Conservation (phyloP, 1,284 basidiomycete genomes). For the Abortiporus biennis region DNA sequence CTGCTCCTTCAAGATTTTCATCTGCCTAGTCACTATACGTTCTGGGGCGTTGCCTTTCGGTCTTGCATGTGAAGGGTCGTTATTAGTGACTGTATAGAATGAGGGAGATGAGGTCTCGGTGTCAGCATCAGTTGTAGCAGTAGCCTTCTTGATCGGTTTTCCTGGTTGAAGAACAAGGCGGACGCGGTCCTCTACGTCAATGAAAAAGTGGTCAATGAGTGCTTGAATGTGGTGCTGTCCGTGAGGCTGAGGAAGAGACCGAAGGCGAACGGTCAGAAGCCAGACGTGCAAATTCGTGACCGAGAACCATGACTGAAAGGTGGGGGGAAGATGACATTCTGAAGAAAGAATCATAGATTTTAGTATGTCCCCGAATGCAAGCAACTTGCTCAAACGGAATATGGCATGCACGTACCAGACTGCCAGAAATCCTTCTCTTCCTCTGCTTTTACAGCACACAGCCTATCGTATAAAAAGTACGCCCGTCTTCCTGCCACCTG, state of each 20-base stretch:
- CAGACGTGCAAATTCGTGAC: constrained; percentile 92
- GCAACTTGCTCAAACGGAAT: background rate
- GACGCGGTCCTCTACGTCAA: constrained; percentile 90
- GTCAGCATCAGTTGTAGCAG: constrained; percentile 16
- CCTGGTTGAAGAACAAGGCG: constrained; percentile 71
- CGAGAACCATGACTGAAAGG: constrained; percentile 98
- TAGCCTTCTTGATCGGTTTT: constrained; percentile 1
- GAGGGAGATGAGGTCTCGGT: constrained; percentile 28
- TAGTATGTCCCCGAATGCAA: too few relatives aligned
- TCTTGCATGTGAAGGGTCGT: constrained; percentile 25
- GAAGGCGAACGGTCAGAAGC: constrained; percentile 84
- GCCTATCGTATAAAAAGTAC: constrained; percentile 49
- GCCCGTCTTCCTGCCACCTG: constrained; percentile 57
- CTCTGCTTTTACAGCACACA: constrained; percentile 54
- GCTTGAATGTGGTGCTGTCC: constrained; percentile 71
- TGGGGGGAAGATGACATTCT: constrained; percentile 88
- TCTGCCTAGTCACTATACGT: constrained; percentile 80
- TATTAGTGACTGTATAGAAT: constrained; percentile 46
- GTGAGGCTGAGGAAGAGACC: constrained; percentile 69
- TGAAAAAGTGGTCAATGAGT: constrained; percentile 93
- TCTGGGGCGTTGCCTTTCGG: constrained; percentile 58
- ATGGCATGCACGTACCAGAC: constrained; percentile 38
- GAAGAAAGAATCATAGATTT: constrained; percentile 1
- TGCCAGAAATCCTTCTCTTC: constrained; percentile 63
- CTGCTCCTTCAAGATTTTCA: constrained; percentile 91